Evolutionary conservation across 2,329 filamentous ascomycete species (phyloP).

Genomic region (Claviceps pazoutovae): DNA sequence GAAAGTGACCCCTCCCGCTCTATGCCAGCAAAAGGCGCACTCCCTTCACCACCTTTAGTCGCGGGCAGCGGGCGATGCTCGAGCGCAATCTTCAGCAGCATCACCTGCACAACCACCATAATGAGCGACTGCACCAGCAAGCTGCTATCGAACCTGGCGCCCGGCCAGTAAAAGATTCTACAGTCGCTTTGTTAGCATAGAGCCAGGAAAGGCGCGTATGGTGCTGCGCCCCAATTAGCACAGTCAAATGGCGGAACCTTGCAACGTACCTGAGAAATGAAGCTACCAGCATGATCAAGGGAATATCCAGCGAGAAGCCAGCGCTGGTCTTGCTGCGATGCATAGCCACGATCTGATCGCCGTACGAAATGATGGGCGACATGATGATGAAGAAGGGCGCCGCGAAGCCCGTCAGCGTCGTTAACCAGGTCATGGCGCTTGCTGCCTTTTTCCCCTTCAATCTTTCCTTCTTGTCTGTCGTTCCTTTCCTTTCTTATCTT

Average conservation of each 20-base stretch:
- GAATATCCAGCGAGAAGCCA: constrained; percentile 58
- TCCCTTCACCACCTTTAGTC: constrained; percentile 45
- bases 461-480: not conserved
- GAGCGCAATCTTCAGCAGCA: constrained; percentile 53
- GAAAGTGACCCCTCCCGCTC: constrained; percentile 24
- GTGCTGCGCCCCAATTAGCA: too few relatives aligned
- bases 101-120: constrained; percentile 49
- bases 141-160: constrained; percentile 48
- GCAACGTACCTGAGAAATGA: constrained; percentile 45
- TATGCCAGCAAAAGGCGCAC: constrained; percentile 45
- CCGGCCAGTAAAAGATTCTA: constrained; percentile 58
- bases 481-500: not conserved
- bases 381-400: constrained; percentile 50
- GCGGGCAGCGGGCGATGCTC: constrained; percentile 49
- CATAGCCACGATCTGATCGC: constrained; percentile 53
- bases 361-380: constrained; percentile 51
- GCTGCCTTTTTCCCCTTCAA: not conserved
- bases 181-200: not conserved
- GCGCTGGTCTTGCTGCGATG: constrained; percentile 48
- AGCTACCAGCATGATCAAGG: constrained; percentile 57
- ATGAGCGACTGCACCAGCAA: constrained; percentile 51
- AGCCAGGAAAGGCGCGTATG: too few relatives aligned
- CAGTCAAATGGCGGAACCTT: not conserved
- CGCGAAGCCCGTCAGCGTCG: constrained; percentile 37
- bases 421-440: constrained; percentile 27